A percentile compares a stretch with the other conserved stretches of the same genome.
These are phyloP conservation scores for Cercophora sp. DNA, from an alignment of 495 filamentous ascomycete genomes.

Conservation along the genomic window DNA sequence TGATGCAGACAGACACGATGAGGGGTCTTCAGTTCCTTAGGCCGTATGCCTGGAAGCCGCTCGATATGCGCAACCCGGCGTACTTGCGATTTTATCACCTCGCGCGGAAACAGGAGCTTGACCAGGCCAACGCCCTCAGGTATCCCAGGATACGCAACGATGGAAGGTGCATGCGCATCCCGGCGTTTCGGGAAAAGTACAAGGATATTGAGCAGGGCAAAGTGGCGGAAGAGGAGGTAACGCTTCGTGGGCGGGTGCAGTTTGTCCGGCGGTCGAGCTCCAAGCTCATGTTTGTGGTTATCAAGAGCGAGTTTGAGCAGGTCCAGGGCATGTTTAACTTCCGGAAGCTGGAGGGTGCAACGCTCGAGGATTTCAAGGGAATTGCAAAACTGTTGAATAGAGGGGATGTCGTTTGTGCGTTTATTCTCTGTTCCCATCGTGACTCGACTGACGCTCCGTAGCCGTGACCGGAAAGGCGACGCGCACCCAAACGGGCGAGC, in stretches of 20 bases:
- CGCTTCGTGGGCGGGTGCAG: constrained; percentile 45
- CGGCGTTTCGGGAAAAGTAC: constrained; percentile 38
- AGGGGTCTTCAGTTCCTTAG: constrained; percentile 50
- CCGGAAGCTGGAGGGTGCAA: constrained; percentile 45
- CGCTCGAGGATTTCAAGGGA: constrained; percentile 46
- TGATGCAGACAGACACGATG: constrained; percentile 28
- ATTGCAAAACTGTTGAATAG: constrained; percentile 56
- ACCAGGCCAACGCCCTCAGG: constrained; percentile 32
- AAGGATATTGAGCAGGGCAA: constrained; percentile 18
- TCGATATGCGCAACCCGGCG: constrained; percentile 18
- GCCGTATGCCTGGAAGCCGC: constrained; percentile 43
- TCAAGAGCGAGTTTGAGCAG: constrained; percentile 64
- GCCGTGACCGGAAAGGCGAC: constrained; percentile 67
- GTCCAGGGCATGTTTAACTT: constrained; percentile 73
- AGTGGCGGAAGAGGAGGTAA: constrained; percentile 37
- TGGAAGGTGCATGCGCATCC: constrained; percentile 30
- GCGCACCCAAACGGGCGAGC: constrained; percentile 67
- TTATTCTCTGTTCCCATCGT: constrained; percentile 11
- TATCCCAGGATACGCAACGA: constrained; percentile 36
- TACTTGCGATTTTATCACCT: constrained; percentile 45
- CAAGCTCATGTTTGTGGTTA: constrained; percentile 80
- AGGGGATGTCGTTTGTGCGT: constrained; percentile 67
- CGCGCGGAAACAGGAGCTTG: constrained; percentile 29
- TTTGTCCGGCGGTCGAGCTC: constrained; percentile 44
- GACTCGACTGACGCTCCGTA: background rate